These are phyloP conservation scores for Wallacemonas sp. DNA, from an alignment of 208 protist species.

Conservation along the genomic window DNA sequence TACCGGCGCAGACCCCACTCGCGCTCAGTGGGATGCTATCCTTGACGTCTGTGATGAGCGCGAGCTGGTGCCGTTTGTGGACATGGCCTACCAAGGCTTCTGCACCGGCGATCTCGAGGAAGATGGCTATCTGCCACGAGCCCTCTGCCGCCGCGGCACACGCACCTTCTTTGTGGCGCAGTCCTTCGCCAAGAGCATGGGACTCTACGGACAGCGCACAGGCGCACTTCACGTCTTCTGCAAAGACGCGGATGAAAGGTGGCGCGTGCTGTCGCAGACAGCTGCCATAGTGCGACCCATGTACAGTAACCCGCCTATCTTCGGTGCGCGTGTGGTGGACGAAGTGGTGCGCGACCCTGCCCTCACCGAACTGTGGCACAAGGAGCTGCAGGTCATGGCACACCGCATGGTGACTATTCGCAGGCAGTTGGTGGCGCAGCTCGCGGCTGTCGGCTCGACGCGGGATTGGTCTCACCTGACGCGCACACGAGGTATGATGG, in stretches of 20 bases:
- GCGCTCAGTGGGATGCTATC: constrained; percentile 93
- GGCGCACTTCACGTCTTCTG: constrained; percentile 89
- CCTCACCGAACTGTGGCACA: constrained; percentile 78
- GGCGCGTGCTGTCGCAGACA: constrained; percentile 90
- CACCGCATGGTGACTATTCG: constrained; percentile 69
- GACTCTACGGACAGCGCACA: constrained; percentile 96
- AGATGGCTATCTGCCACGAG: constrained; percentile 86
- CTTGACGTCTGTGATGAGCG: constrained; percentile 66
- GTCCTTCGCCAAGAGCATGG: constrained; percentile 98
- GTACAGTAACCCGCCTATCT: constrained; percentile 96
- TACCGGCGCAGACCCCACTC: constrained; percentile 96
- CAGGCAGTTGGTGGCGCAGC: constrained; percentile 51
- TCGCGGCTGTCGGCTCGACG: constrained; percentile 58
- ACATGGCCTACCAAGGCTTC: constrained; percentile 96
- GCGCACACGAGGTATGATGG: constrained; percentile 97
- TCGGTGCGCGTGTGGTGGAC: constrained; percentile 92
- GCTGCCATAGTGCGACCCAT: constrained; percentile 91
- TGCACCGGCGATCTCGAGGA: constrained; percentile 92
- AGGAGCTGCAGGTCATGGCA: constrained; percentile 90
- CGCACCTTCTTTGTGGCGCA: constrained; percentile 89
- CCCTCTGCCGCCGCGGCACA: constrained; percentile 45
- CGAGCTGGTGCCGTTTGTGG: constrained; percentile 91
- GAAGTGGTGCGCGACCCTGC: constrained; percentile 80
- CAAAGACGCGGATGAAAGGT: constrained; percentile 45
- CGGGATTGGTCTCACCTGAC: constrained; percentile 92